Conservation (phyloP, 2,329 filamentous ascomycete genomes). For the Fusarium tupiense region DNA sequence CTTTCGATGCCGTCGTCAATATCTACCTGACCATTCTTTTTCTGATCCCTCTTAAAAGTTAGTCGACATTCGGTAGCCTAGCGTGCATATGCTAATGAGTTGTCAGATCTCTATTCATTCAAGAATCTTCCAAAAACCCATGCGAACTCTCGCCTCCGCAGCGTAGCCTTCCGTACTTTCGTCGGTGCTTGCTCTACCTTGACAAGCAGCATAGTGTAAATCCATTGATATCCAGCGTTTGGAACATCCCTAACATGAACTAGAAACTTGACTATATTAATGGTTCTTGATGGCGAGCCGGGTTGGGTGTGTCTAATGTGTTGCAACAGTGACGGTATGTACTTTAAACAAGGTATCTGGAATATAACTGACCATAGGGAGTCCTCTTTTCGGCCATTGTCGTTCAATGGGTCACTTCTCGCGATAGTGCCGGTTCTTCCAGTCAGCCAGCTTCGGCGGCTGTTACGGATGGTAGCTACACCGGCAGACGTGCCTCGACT, state of each 20-base stretch:
- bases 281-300: conserved; percentile 68
- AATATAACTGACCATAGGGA: conserved; percentile 38
- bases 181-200: conserved; percentile 67
- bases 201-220: conserved; percentile 66
- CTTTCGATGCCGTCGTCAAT: conserved; percentile 69
- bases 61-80: conserved; percentile 13
- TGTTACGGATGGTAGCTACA: conserved; percentile 17
- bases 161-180: conserved; percentile 67
- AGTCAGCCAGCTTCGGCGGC: conserved; percentile 29
- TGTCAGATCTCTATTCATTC: conserved; percentile 64
- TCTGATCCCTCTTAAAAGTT: conserved; percentile 67
- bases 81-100: neutral
- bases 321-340: conserved; percentile 70
- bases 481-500: conserved; percentile 11
- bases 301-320: conserved; percentile 74
- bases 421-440: conserved; percentile 53
- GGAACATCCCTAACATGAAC: conserved; percentile 1
- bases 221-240: neutral
- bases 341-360: neutral
- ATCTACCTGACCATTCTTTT: conserved; percentile 72
- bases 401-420: conserved; percentile 69
- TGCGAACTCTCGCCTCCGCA: conserved; percentile 57
- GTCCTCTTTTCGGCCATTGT: conserved; percentile 69
- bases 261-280: conserved; percentile 68
- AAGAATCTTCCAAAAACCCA: conserved; percentile 55